phyloP scores from a whole-genome alignment of 2,329 filamentous ascomycete genomes.

The Coniochaeta sp. region DNA sequence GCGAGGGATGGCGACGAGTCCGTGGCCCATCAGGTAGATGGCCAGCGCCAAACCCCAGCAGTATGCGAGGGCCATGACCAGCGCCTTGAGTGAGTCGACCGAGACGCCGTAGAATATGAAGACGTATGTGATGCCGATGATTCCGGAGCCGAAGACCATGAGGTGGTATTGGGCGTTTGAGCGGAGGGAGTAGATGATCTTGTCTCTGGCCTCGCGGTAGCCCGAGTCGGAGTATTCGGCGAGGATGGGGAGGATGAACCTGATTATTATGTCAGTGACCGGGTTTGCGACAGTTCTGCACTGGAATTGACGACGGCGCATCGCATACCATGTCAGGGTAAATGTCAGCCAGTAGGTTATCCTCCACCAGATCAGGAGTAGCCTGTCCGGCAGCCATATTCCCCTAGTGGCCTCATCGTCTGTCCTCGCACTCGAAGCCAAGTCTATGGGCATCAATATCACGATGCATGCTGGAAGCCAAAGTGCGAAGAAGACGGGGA shows the following conservation, averaged over 20 bases:
- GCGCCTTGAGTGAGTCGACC: conserved; percentile 65
- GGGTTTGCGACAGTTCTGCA: background rate
- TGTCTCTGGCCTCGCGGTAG: conserved; percentile 76
- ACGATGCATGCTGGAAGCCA: conserved; percentile 88
- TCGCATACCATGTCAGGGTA: conserved; percentile 73
- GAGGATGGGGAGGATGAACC: conserved; percentile 84
- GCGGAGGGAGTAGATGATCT: conserved; percentile 76
- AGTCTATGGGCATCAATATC: conserved; percentile 88
- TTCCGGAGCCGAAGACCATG: conserved; percentile 63
- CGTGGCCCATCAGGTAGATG: conserved; percentile 97
- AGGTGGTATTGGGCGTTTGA: conserved; percentile 85
- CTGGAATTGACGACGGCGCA: background rate
- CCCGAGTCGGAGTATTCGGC: conserved; percentile 94
- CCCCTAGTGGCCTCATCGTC: conserved; percentile 66
- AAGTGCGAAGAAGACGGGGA: conserved; percentile 94
- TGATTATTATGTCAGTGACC: conserved; percentile 27
- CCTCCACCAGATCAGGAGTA: conserved; percentile 83
- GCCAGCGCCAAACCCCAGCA: conserved; percentile 87
- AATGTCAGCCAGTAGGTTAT: conserved; percentile 98
- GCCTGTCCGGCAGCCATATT: conserved; percentile 75
- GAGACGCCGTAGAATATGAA: conserved; percentile 70
- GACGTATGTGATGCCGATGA: conserved; percentile 74
- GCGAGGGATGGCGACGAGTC: conserved; percentile 83
- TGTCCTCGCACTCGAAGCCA: conserved; percentile 74
- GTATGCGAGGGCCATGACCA: conserved; percentile 91